These are phyloP conservation scores for Neurospora sp. DNA, from an alignment of 495 filamentous ascomycete species.

Conservation along the genomic window DNA sequence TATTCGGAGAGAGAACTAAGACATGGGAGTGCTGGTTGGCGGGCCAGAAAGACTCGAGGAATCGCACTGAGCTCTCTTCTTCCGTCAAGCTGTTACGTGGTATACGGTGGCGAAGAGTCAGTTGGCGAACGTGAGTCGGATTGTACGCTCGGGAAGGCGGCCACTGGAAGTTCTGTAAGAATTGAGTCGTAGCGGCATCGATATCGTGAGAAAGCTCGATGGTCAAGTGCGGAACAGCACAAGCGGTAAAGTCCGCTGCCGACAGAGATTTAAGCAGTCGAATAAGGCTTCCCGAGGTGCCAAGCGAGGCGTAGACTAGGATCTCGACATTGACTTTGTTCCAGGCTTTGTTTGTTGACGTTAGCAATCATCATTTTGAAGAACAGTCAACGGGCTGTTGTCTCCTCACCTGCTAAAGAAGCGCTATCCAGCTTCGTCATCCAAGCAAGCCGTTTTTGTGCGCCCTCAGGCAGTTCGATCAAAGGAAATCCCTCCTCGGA, in stretches of 20 bases:
- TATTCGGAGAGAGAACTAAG: constrained; percentile 65
- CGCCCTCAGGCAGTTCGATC: constrained; percentile 56
- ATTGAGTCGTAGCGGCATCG: constrained; percentile 49
- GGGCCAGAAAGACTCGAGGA: constrained; percentile 78
- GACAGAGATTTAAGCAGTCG: constrained; percentile 62
- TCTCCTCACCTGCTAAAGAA: constrained; percentile 50
- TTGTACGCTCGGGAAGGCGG: constrained; percentile 38
- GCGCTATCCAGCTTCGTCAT: constrained; percentile 62
- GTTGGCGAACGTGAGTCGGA: constrained; percentile 29
- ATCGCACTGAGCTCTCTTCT: constrained; percentile 56
- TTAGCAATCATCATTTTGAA: constrained; percentile 9
- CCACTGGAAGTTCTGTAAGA: constrained; percentile 53
- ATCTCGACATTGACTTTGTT: constrained; percentile 65
- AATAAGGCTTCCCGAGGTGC: constrained; percentile 60
- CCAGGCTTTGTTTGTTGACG: constrained; percentile 46
- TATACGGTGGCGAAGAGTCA: constrained; percentile 66
- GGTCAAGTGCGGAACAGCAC: constrained; percentile 55
- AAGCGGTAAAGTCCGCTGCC: constrained; percentile 61
- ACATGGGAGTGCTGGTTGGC: constrained; percentile 53
- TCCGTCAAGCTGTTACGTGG: constrained; percentile 40
- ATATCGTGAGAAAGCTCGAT: constrained; percentile 65
- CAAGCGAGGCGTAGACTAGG: constrained; percentile 58
- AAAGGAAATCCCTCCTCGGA: constrained; percentile 36
- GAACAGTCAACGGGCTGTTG: neutral
- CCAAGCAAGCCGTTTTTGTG: constrained; percentile 58